A percentile compares a stretch with the other conserved stretches of the same genome.
Evolutionary conservation across 768 basidiomycete species (phyloP).

Genomic region (Leucosporidium scottii): DNA sequence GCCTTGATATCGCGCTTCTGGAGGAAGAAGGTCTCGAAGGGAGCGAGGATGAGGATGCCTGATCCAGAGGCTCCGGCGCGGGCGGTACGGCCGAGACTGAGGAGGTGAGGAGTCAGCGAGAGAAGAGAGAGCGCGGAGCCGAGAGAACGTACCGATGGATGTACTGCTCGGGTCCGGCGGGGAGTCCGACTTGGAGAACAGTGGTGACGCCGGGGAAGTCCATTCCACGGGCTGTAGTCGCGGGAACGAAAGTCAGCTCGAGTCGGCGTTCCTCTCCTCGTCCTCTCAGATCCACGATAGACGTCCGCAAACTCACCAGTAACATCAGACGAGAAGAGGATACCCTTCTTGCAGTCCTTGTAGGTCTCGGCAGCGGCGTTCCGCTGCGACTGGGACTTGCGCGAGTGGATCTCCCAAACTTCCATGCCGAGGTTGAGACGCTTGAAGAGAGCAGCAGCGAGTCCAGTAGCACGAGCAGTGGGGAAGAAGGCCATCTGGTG

Average conservation of each 20-base stretch:
- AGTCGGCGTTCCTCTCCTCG: too few relatives aligned
- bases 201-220: conserved; percentile 47
- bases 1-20: conserved; percentile 43
- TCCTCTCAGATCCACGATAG: too few relatives aligned
- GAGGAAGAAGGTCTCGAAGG: conserved; percentile 52
- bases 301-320: conserved; percentile 39
- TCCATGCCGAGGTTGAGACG: conserved; percentile 21
- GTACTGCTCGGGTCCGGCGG: conserved; percentile 43
- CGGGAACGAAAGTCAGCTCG: background rate
- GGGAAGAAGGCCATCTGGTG: conserved; percentile 55
- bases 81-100: conserved; percentile 45
- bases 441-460: conserved; percentile 44
- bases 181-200: conserved; percentile 51
- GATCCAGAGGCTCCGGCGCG: conserved; percentile 44
- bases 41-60: conserved; percentile 54
- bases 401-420: conserved; percentile 48
- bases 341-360: conserved; percentile 45
- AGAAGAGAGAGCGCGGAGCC: background rate
- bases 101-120: conserved; percentile 27
- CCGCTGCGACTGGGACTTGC: conserved; percentile 51
- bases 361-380: conserved; percentile 51
- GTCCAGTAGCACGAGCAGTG: conserved; percentile 55
- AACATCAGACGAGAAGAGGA: conserved; percentile 55
- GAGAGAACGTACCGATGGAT: conserved; percentile 18
- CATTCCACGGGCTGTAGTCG: conserved; percentile 22